phyloP scores from a whole-genome alignment of 176 grass and related monocot genomes.

The Pontederia crassipes region DNA sequence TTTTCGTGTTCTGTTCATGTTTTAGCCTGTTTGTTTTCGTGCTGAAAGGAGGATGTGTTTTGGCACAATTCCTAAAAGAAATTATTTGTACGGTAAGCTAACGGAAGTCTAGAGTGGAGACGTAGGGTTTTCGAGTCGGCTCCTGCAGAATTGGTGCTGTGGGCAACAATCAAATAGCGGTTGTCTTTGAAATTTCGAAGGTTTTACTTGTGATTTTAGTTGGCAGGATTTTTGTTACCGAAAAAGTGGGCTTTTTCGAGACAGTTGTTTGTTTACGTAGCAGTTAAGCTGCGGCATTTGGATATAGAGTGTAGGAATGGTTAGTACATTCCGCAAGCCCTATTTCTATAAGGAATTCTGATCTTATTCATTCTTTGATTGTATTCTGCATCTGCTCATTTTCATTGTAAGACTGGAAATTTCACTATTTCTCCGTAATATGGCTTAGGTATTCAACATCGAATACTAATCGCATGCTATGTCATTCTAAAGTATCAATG shows the following conservation, averaged over 20 bases:
- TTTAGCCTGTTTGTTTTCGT: background rate
- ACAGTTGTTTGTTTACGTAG: background rate
- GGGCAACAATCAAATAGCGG: background rate
- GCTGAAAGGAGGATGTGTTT: background rate
- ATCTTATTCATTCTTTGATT: too few species aligned
- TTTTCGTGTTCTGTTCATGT: background rate
- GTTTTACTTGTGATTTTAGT: background rate
- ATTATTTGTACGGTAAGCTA: too few species aligned
- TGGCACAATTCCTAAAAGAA: background rate
- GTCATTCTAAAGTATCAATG: background rate
- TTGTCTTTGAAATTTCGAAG: background rate
- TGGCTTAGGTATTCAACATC: background rate
- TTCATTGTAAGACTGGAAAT: background rate
- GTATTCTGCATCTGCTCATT: background rate
- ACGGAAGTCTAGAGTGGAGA: too few species aligned
- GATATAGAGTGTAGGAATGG: too few species aligned
- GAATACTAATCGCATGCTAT: conserved; percentile 1
- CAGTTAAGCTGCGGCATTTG: background rate
- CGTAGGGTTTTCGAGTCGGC: too few species aligned
- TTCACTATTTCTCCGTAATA: background rate
- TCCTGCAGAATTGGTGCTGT: background rate
- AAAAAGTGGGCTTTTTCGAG: background rate
- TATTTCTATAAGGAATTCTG: too few species aligned
- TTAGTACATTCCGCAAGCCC: too few species aligned
- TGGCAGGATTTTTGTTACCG: background rate